Base-by-base conservation (phyloP, 2,329 filamentous ascomycete species). In the Epichloe sp. region DNA sequence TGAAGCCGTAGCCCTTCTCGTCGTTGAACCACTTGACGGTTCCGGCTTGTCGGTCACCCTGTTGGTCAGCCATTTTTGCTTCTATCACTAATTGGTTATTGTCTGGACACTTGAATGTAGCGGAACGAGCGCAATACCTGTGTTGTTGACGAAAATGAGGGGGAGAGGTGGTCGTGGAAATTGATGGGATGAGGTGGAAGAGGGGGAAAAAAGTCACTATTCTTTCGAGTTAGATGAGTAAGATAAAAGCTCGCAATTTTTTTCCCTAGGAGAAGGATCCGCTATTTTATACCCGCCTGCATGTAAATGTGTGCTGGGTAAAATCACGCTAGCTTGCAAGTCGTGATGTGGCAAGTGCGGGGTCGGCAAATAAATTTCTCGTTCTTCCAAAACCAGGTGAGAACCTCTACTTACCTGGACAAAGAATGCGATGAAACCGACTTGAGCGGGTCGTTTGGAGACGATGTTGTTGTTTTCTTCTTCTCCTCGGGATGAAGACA, bases 11-110 rank as follows among this genome's bases (percentile, higher is more conserved):
- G 43, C 55, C 55, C 54, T 57, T 57, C 52, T 57, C 55, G 31
- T 57, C 55, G 49, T 55, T 57, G 52, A 55, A 57, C 55, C 55
- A 57, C 44, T 57, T 57, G 41, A 57, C 54, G 35, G 37, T 44
- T 26, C 55, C 55, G 19, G 4, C 36, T 26, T 55, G 50, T 45
- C 54, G 52, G 26, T 56, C 54, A 41, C 43, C 34, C 50, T 55
- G 49, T 46, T 52, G 54, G 34, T 55, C 54, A 36, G 49, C 36
- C 54, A 56, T 56, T 21, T 51, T 53, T 36, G 41, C 15, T 44
- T 49, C 48, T 49, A 38, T 37, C 40, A 17, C 17, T 19, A 26
- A 3, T n/a, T 36, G 38, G 40, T 49, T 36, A 46, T 46, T 46
- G 26, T 36, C 31, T 35, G 23, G 23, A 17, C 12, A 10, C 3